Evolutionary conservation across 2,329 filamentous ascomycete species (phyloP).

Genomic region (Monilinia fructicola): DNA sequence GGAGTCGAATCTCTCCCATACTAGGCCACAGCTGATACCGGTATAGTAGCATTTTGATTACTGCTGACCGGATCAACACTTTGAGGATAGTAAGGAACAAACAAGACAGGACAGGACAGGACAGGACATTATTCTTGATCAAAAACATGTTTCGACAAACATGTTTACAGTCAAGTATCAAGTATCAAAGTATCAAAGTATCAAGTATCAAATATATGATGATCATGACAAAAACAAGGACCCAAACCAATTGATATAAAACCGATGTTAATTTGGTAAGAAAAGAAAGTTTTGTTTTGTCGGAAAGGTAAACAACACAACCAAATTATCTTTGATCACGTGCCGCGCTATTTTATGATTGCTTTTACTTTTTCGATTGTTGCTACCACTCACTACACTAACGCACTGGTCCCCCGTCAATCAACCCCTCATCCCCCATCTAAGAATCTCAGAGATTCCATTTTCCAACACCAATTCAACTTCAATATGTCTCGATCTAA

Average conservation of each 20-base stretch:
- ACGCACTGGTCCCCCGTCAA: constrained; percentile 7
- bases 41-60: background rate
- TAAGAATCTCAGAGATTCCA: background rate
- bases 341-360: background rate
- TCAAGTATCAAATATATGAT: background rate
- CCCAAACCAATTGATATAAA: background rate
- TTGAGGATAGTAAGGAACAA: background rate
- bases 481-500: constrained; percentile 36
- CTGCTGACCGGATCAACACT: background rate
- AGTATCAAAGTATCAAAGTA: too few relatives aligned
- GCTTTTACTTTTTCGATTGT: background rate
- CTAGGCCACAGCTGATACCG: too few relatives aligned
- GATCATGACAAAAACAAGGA: background rate
- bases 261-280: background rate
- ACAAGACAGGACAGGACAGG: too few relatives aligned
- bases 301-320: background rate
- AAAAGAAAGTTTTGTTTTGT: background rate
- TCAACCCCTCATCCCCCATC: constrained; percentile 4
- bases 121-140: background rate
- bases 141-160: background rate
- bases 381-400: background rate
- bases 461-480: background rate
- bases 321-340: background rate
- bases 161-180: too few relatives aligned
- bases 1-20: background rate